Evolutionary conservation across 2,329 filamentous ascomycete species (phyloP).

Genomic region (Leptographium wingfieldii): DNA sequence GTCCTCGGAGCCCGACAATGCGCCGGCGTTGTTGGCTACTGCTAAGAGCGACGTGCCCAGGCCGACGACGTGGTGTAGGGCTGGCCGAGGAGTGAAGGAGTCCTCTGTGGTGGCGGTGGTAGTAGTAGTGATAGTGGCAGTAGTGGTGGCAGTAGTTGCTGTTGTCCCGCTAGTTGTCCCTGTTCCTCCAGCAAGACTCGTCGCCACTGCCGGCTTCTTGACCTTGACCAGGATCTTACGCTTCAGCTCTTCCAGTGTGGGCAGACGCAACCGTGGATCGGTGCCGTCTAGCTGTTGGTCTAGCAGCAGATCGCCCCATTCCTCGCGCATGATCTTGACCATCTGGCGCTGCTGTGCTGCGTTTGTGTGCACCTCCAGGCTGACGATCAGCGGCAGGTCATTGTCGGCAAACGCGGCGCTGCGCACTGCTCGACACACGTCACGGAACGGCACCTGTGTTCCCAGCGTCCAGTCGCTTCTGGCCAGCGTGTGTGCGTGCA

Average conservation of each 20-base stretch:
- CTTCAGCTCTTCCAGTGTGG: conserved; percentile 57
- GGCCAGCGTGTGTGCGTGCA: conserved; percentile 41
- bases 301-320: conserved; percentile 66
- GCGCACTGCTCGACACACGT: conserved; percentile 69
- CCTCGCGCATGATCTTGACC: conserved; percentile 86
- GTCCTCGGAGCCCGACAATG: conserved; percentile 21
- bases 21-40: conserved; percentile 15
- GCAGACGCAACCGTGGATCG: conserved; percentile 44
- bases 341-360: conserved; percentile 77
- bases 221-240: conserved; percentile 78
- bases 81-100: background rate
- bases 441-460: conserved; percentile 71
- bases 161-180: background rate
- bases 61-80: conserved; percentile 3
- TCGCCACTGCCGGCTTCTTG: conserved; percentile 40
- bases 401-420: conserved; percentile 67
- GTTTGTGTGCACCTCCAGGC: conserved; percentile 80
- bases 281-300: conserved; percentile 39
- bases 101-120: background rate
- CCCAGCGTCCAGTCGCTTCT: conserved; percentile 59
- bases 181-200: background rate
- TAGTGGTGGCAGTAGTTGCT: background rate
- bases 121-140: background rate
- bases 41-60: conserved; percentile 18
- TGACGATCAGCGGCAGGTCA: conserved; percentile 76